Conservation (phyloP, 108 stramenopile species). For the Cyclotella sp. region DNA sequence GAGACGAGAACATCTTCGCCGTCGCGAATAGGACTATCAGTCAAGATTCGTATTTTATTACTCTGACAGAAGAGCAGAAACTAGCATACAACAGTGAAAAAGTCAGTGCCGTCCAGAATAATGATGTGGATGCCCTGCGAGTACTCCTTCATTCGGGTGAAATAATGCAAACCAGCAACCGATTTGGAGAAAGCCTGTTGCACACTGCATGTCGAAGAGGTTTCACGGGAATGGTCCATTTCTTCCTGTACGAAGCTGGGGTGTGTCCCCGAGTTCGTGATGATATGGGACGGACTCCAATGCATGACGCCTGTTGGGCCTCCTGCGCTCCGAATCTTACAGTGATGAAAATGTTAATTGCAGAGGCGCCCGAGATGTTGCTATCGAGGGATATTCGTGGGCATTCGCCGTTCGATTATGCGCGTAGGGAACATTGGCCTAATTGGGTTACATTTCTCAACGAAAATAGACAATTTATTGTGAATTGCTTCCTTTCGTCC, state of each 20-base stretch:
- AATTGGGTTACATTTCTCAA: constrained; percentile 52
- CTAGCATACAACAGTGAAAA: constrained; percentile 55
- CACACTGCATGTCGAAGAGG: constrained; percentile 81
- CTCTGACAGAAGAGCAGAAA: constrained; percentile 28
- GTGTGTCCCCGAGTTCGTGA: constrained; percentile 59
- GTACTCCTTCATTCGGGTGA: constrained; percentile 54
- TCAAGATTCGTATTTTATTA: constrained; percentile 40
- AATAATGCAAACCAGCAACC: constrained; percentile 70
- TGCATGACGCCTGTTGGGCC: constrained; percentile 84
- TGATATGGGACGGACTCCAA: constrained; percentile 77
- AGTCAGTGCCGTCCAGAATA: constrained; percentile 57
- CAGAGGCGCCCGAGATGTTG: constrained; percentile 58
- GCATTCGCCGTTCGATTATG: constrained; percentile 82
- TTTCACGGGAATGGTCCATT: constrained; percentile 52
- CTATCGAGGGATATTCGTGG: constrained; percentile 73
- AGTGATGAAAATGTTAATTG: constrained; percentile 40
- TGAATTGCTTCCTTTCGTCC: constrained; percentile 31
- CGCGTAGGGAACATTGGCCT: constrained; percentile 70
- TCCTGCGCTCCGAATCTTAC: constrained; percentile 42
- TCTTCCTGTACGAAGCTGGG: constrained; percentile 60
- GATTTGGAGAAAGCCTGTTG: constrained; percentile 76
- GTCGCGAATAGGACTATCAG: constrained; percentile 15
- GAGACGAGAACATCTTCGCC: constrained; percentile 35
- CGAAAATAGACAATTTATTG: constrained; percentile 48
- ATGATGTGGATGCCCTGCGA: constrained; percentile 62